Percentiles rank a stretch among this genome's conserved stretches.
phyloP scores from a whole-genome alignment of 2,329 filamentous ascomycete genomes.

The Hymenoscyphus infarciens region DNA sequence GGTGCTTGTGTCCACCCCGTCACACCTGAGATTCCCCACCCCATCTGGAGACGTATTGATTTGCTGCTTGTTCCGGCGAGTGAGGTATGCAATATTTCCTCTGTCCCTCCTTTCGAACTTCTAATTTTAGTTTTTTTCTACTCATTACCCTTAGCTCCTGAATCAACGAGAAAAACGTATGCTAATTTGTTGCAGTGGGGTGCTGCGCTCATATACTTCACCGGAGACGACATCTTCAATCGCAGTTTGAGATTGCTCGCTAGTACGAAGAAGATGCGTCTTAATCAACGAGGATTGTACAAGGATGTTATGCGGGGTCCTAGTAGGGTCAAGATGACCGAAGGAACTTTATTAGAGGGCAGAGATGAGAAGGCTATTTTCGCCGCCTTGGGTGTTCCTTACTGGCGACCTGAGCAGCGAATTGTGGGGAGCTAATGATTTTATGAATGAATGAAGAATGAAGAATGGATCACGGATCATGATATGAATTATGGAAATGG shows the following conservation, averaged over 20 bases:
- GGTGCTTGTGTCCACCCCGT: constrained; percentile 72
- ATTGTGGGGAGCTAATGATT: constrained; percentile 45
- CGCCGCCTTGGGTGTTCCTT: constrained; percentile 75
- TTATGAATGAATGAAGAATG: background rate
- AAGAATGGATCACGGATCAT: background rate
- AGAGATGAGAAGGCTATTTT: constrained; percentile 77
- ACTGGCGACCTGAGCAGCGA: constrained; percentile 72
- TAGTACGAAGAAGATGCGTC: constrained; percentile 72
- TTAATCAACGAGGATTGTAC: constrained; percentile 83
- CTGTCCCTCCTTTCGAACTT: no score
- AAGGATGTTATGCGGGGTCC: constrained; percentile 61
- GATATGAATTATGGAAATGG: background rate
- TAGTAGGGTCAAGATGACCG: constrained; percentile 56
- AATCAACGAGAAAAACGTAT: no score
- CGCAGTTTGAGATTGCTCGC: constrained; percentile 78
- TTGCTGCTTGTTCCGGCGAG: constrained; percentile 76
- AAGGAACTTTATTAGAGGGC: constrained; percentile 70
- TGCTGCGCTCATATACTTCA: constrained; percentile 90
- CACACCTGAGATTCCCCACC: constrained; percentile 22
- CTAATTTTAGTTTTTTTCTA: no score
- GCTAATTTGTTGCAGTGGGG: constrained; percentile 48
- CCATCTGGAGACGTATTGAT: constrained; percentile 77
- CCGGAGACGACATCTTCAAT: constrained; percentile 93
- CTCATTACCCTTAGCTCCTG: no score
- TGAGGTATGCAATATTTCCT: constrained; percentile 40